Conservation (phyloP, 257 asterid species). For the Solanum sejunctum region DNA sequence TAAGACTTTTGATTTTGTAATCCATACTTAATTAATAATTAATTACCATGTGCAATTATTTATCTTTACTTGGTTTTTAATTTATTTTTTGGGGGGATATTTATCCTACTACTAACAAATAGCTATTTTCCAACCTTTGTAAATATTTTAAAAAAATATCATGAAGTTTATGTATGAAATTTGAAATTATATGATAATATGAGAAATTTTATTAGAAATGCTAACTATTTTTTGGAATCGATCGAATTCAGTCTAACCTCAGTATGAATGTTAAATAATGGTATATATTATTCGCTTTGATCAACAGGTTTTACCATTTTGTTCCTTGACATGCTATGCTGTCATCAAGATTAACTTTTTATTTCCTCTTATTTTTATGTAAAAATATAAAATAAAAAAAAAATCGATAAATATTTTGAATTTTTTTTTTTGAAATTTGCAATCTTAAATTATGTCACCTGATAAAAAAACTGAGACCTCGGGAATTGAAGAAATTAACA, state of each 20-base stretch:
- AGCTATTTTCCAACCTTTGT: background rate
- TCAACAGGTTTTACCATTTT: background rate
- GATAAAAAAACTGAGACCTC: background rate
- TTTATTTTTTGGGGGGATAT: background rate
- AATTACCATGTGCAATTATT: background rate
- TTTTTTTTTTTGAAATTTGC: too few relatives aligned
- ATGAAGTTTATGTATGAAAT: too few relatives aligned
- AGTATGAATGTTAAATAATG: background rate
- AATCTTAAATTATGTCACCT: background rate
- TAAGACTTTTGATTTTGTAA: background rate
- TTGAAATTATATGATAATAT: too few relatives aligned
- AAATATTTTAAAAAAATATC: too few relatives aligned
- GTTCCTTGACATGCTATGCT: too few relatives aligned
- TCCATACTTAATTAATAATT: background rate
- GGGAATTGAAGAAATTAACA: conserved; percentile 6
- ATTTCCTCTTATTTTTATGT: background rate
- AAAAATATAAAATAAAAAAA: too few relatives aligned
- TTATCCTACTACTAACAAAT: background rate
- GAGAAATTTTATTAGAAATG: too few relatives aligned
- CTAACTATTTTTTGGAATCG: too few relatives aligned
- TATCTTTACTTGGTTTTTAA: too few relatives aligned
- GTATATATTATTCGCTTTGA: background rate
- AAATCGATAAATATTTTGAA: background rate
- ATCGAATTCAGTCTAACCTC: too few relatives aligned
- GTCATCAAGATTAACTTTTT: too few relatives aligned